Evolutionary conservation across 441 rosid species (phyloP).

Genomic region (Raphanus hybrid): DNA sequence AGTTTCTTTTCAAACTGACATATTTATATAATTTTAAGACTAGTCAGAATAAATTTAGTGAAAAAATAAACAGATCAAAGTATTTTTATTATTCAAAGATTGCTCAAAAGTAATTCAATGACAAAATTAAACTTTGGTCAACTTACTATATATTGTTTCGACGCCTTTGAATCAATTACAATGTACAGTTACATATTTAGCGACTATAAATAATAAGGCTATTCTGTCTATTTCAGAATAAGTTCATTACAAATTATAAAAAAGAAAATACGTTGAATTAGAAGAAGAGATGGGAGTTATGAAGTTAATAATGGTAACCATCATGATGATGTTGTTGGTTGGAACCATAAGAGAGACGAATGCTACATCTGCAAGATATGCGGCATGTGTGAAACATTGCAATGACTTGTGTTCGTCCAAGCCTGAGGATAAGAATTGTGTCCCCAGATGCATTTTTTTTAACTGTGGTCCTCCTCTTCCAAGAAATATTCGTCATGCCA

Average conservation of each 20-base stretch:
- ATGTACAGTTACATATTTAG: not conserved
- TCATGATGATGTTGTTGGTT: constrained; percentile 21
- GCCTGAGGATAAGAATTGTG: constrained; percentile 11
- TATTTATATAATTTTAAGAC: too few species aligned
- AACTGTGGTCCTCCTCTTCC: constrained; percentile 16
- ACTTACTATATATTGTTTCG: not conserved
- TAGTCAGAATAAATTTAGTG: too few species aligned
- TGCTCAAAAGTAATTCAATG: not conserved
- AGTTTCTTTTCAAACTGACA: too few species aligned
- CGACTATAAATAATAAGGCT: constrained; percentile 7
- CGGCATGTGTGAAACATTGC: not conserved
- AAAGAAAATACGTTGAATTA: not conserved
- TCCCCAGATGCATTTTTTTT: constrained; percentile 7
- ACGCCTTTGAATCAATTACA: not conserved
- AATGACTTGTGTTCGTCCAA: not conserved
- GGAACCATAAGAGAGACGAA: constrained; percentile 16
- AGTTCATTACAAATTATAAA: not conserved
- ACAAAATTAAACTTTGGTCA: not conserved
- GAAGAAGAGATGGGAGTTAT: constrained; percentile 1
- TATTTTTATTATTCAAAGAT: not conserved
- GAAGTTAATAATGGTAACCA: constrained; percentile 14
- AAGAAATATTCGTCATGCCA: not conserved
- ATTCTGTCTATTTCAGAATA: not conserved
- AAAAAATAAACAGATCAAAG: not conserved
- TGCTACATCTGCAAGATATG: not conserved